Evolutionary conservation across 768 basidiomycete species (phyloP), one percentile per base, ranked within the genome.

Genomic region (Hygrocybe coccinea): DNA sequence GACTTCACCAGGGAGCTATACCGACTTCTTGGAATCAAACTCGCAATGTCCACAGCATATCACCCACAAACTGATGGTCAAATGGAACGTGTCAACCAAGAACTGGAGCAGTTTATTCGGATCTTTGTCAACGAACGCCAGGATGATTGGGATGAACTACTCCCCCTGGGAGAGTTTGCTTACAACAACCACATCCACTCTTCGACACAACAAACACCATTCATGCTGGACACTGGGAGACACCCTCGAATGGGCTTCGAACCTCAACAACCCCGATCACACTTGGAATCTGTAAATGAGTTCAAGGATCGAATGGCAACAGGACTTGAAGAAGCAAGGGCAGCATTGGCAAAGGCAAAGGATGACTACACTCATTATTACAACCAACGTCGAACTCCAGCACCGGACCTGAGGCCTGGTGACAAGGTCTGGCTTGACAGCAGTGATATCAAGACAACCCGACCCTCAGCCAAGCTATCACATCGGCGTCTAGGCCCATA

Each of bases 51-150:
- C 6, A 79, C 77, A 0, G 76, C 76, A 1, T 79, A 71, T 48
- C 78, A 78, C 52, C 79, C 77, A 34, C 60, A 75, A 52, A 69
- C 73, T 1, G 66, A 77, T 57, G 65, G 70, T 0, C 67, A 70
- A 51, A 71, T 67, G 9, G 67, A 74, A 60, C 17, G 62, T 5
- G 55, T 64, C 19, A 72, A 72, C 55, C 65, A 66, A 54, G 68
- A 65, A 50, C 37, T 75, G 0, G 65, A 73, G 58, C 50, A 57
- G 17, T 69, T 70, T 50, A 57, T 74, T 2, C 48, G 63, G 1
- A 17, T 60, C 11, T 72, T 67, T 52, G 54, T 56, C 10, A 55
- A 56, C 46, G 53, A 60, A 24, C 35, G 41, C 19, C 69, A 67
- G 47, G 58, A 67, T 45, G 58, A 71, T 44, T 73, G 67, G 71